Evolutionary conservation across 768 basidiomycete species (phyloP).

Genomic region (Plicaturopsis crispa): DNA sequence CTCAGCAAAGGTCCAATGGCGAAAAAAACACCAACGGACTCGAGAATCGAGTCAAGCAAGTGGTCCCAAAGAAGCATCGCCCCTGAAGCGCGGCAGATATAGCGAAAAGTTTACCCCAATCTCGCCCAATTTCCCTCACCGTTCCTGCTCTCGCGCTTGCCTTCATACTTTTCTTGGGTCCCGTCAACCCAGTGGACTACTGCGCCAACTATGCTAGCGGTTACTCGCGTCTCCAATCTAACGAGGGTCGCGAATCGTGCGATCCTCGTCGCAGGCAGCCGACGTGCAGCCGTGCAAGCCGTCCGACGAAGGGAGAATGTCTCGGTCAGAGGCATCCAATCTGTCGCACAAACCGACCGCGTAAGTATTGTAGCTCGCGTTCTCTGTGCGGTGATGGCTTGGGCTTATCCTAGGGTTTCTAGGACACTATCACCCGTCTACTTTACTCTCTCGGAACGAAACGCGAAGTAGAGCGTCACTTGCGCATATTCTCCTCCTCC

Average conservation of each 20-base stretch:
- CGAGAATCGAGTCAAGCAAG: background rate
- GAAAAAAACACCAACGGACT: background rate
- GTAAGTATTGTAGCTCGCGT: slow-evolving; percentile 29
- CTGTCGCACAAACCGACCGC: slow-evolving; percentile 68
- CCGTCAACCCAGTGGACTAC: background rate
- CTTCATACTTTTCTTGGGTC: no score
- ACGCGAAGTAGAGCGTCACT: slow-evolving; percentile 95
- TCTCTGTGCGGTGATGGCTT: background rate
- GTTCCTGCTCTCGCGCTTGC: no score
- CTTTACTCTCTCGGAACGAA: slow-evolving; percentile 96
- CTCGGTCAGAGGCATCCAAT: slow-evolving; percentile 41
- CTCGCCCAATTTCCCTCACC: background rate
- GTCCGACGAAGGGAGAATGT: slow-evolving; percentile 28
- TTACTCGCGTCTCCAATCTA: slow-evolving; percentile 15
- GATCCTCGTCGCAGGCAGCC: slow-evolving; percentile 33
- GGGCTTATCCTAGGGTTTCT: slow-evolving; percentile 1
- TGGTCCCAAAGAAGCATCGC: background rate
- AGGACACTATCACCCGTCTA: slow-evolving; percentile 97
- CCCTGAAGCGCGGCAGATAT: background rate
- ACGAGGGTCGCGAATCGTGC: slow-evolving; percentile 32
- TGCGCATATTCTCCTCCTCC: slow-evolving; percentile 95
- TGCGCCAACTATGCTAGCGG: slow-evolving; percentile 19
- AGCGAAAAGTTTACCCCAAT: background rate
- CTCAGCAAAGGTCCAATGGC: background rate
- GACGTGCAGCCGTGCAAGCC: slow-evolving; percentile 32